These are phyloP conservation scores for Geosmithia morbida DNA, from an alignment of 2,329 filamentous ascomycete genomes.

Conservation along the genomic window DNA sequence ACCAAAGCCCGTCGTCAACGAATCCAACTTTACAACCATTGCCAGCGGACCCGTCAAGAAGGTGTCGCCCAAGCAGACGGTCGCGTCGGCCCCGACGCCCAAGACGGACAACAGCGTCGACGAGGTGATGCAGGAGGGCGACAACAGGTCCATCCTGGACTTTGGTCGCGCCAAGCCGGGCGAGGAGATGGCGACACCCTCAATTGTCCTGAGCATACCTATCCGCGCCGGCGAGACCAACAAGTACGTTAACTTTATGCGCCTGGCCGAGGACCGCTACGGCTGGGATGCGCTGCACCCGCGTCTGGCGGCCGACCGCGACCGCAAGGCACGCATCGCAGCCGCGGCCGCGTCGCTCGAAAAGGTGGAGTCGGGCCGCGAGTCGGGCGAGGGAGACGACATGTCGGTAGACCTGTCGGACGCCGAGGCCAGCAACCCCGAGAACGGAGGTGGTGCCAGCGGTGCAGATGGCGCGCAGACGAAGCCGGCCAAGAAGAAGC, in stretches of 20 bases:
- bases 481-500: slow-evolving; percentile 58
- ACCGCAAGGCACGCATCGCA: slow-evolving; percentile 75
- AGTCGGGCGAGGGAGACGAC: slow-evolving; percentile 66
- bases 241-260: slow-evolving; percentile 90
- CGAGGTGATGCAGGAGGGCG: slow-evolving; percentile 23
- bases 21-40: slow-evolving; percentile 25
- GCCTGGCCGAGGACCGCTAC: slow-evolving; percentile 83
- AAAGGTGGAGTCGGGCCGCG: slow-evolving; percentile 52
- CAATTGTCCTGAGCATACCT: slow-evolving; percentile 71
- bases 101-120: slow-evolving; percentile 31
- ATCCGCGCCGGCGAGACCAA: slow-evolving; percentile 64
- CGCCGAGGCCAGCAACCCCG: slow-evolving; percentile 72
- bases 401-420: slow-evolving; percentile 70
- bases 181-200: slow-evolving; percentile 49
- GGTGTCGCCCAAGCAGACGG: slow-evolving; percentile 28
- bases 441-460: slow-evolving; percentile 51
- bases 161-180: slow-evolving; percentile 45
- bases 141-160: slow-evolving; percentile 43
- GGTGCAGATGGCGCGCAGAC: slow-evolving; percentile 42
- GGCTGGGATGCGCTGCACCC: slow-evolving; percentile 91
- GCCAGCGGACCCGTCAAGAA: slow-evolving; percentile 28
- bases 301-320: slow-evolving; percentile 74
- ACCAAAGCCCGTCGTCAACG: slow-evolving; percentile 17
- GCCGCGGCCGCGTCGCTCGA: slow-evolving; percentile 79
- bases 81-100: slow-evolving; percentile 25